Evolutionary conservation across 2,329 filamentous ascomycete species (phyloP), one percentile per base, ranked within the genome.

Genomic region (Pestalotiopsis sp.): DNA sequence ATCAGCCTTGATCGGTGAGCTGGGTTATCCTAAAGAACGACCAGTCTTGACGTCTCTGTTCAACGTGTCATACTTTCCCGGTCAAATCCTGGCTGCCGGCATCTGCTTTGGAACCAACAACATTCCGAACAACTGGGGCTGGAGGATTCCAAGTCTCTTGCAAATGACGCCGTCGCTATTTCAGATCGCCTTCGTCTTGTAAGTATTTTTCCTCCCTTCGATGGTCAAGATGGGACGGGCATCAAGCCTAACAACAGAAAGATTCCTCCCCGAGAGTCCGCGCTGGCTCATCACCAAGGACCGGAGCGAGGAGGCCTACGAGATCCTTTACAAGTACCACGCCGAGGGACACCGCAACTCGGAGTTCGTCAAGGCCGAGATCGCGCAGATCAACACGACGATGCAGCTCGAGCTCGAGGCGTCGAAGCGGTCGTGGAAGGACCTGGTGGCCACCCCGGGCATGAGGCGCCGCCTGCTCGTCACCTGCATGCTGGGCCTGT

Each of bases 1-100:
- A 4, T 88, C 88, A 1, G 83, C 86, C 6, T 78, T 90, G 62
- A 87, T 90, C 39, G 88, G 87, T 73, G 88, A 90, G 75, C 79
- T 90, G 12, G 85, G 83, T 2, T 86, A 90, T 75, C 87, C 88
- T 6, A 89, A 88, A 77, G 88, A 90, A 75, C 86, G 88, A 66
- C 82, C 87, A 0, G 81, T 88, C 56, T 71, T 90, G 67, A 90
- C 87, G 1, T 88, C 87, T 11, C 81, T 90, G 4, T 90, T 90
- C 81, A 90, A 90, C 73, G 84, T 80, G 77, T 85, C 85, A 12
- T 89, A 87, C 73, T 84, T 88, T 70, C 77, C 89, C 58, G 87
- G 87, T 3, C 79, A 82, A 64, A 85, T 88, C 64, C 66, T 81
- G 3, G 82, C 86, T 2, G 83, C 85, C 0, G 84, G 78, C 6